Base-by-base conservation (phyloP, 805 yeast species). In the Nakazawaea pomicola region DNA sequence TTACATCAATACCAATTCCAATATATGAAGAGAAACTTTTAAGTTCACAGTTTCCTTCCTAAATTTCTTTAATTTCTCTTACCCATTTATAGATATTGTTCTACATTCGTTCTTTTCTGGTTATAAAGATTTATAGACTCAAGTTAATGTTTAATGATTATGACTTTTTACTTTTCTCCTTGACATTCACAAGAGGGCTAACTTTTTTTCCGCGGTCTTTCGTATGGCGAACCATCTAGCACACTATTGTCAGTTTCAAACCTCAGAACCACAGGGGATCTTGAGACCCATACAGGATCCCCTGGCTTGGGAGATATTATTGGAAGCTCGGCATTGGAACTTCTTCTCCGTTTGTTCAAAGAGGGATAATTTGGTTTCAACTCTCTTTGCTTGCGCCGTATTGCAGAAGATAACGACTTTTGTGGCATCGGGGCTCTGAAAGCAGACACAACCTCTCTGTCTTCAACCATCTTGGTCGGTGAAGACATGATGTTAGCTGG, bases 21-120 rank as follows among this genome's bases (percentile, higher is more conserved):
- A 20, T 20, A 30, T 18, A 41, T 41, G 44, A 41, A 32, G 33
- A 41, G 37, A 25, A 41, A 41, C 18, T 41, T 41, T 31, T 41
- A 18, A 29, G 14, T 21, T 3, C n/a, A n/a, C n/a, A n/a, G n/a
- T n/a, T n/a, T n/a, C n/a, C 18, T 23, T 28, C 14, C 25, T 23
- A 23, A 8, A 8, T 23, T 23, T 23, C 10, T 23, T 8, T 23
- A 23, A 8, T 23, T 23, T 23, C 10, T 23, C 10, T 23, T 8
- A 23, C 7, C 10, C 25, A 10, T 23, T 23, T 23, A 7, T 23
- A 23, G 7, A 23, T 7, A 23, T 23, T 23, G 10, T 23, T 23
- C 7, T 23, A 8, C 25, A 8, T 23, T 23, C 10, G 10, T 23
- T 23, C n/a, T n/a, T n/a, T n/a, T n/a, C n/a, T n/a, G n/a, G n/a